Percentiles rank a stretch among this genome's conserved stretches.
Conservation (phyloP, 176 grass and related monocot genomes). For the Carex pumila region DNA sequence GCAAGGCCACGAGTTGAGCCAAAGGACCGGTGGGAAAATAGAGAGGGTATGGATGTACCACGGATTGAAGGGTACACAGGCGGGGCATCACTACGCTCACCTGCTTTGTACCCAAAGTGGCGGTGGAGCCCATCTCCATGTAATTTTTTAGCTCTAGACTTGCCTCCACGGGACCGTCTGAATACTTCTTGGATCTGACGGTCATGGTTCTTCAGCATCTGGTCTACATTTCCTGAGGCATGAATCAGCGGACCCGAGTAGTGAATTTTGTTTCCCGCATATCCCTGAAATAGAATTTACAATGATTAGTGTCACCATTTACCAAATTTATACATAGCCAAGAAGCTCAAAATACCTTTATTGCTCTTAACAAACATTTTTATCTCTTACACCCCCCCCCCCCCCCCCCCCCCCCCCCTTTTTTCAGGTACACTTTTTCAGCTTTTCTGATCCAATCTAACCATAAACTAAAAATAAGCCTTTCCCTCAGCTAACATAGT, state of each 20-base stretch:
- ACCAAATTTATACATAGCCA: background rate
- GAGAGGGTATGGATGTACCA: constrained; percentile 15
- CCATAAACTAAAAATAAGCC: background rate
- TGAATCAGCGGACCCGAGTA: constrained; percentile 75
- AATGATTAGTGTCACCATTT: background rate
- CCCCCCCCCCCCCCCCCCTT: background rate
- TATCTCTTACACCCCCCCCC: background rate
- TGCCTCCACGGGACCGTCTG: constrained; percentile 60
- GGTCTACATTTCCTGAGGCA: constrained; percentile 66
- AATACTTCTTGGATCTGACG: constrained; percentile 83
- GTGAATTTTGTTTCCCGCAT: constrained; percentile 80
- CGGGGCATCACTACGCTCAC: constrained; percentile 42
- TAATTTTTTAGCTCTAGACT: constrained; percentile 51
- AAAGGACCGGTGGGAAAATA: background rate
- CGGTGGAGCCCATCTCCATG: constrained; percentile 37
- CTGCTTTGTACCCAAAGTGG: constrained; percentile 35
- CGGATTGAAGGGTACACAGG: constrained; percentile 84
- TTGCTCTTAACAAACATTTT: background rate
- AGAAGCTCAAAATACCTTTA: background rate
- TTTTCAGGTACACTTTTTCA: background rate
- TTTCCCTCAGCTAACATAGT: background rate
- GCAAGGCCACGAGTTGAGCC: constrained; percentile 18
- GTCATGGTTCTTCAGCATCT: constrained; percentile 98
- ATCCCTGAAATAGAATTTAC: constrained; percentile 34
- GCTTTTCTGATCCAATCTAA: background rate